Evolutionary conservation across 345 rosid genomes (phyloP).

Genomic region (Ceriops zippeliana): DNA sequence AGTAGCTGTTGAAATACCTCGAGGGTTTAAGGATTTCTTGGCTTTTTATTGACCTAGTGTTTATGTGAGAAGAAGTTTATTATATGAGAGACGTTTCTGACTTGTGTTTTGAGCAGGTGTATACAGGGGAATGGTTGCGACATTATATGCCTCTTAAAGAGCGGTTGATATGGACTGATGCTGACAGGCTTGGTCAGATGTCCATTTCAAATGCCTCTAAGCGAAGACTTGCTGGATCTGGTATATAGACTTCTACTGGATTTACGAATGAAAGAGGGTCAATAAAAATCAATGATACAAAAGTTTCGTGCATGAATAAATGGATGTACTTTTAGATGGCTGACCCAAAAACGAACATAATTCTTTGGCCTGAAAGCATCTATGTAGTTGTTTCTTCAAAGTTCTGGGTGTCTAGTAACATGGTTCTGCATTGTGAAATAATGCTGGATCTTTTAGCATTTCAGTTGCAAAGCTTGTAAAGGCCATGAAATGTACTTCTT

Average conservation of each 20-base stretch:
- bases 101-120: constrained; percentile 49
- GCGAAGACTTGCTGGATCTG: constrained; percentile 76
- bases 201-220: constrained; percentile 77
- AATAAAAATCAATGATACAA: constrained; percentile 5
- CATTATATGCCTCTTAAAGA: constrained; percentile 68
- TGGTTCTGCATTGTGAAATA: too few relatives aligned
- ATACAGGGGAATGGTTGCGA: constrained; percentile 83
- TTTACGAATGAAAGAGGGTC: not conserved
- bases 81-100: not conserved
- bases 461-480: too few relatives aligned
- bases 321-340: not conserved
- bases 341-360: not conserved
- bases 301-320: constrained; percentile 8
- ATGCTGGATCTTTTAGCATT: too few relatives aligned
- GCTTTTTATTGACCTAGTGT: not conserved
- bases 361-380: not conserved
- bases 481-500: too few relatives aligned
- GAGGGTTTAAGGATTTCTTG: too few relatives aligned
- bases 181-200: constrained; percentile 61
- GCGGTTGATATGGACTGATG: constrained; percentile 39
- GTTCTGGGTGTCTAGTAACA: not conserved
- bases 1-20: too few relatives aligned
- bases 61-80: not conserved
- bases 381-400: not conserved
- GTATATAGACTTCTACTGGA: constrained; percentile 25